phyloP scores from a whole-genome alignment of 2,329 filamentous ascomycete genomes.

The Colletotrichum plurivorum region DNA sequence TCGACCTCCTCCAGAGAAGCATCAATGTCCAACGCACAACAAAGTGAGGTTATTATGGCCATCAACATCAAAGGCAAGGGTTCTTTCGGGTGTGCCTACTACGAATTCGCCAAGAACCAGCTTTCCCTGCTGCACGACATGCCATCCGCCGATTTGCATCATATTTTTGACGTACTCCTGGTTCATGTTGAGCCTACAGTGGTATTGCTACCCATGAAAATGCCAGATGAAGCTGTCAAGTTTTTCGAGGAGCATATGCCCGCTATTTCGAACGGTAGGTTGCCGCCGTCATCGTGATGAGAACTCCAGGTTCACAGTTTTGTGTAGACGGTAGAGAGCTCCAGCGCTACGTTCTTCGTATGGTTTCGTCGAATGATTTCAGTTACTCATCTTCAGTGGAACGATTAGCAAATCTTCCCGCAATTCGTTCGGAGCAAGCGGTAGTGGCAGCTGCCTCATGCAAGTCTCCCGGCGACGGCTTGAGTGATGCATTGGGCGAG shows the following conservation, averaged over 20 bases:
- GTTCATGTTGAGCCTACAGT: conserved; percentile 68
- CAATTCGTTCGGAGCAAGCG: conserved; percentile 40
- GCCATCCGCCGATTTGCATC: conserved; percentile 2
- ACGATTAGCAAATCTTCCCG: conserved; percentile 74
- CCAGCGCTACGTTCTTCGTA: conserved; percentile 66
- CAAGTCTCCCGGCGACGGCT: background rate
- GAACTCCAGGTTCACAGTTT: background rate
- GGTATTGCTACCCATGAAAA: conserved; percentile 65
- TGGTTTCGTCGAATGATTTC: conserved; percentile 81
- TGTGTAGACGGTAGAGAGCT: background rate
- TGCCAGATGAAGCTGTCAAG: conserved; percentile 56
- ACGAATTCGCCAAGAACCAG: conserved; percentile 77
- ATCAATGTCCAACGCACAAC: background rate
- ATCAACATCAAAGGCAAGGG: conserved; percentile 80
- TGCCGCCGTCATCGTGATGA: background rate
- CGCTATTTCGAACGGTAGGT: conserved; percentile 34
- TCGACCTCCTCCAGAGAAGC: background rate
- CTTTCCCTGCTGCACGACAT: conserved; percentile 83
- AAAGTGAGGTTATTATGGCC: conserved; percentile 80
- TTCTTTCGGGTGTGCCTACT: conserved; percentile 88
- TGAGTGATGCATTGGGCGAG: conserved; percentile 55
- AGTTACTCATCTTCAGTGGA: conserved; percentile 75
- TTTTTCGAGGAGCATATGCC: conserved; percentile 45
- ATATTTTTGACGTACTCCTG: conserved; percentile 67
- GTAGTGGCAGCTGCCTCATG: background rate